Evolutionary conservation across 2,329 filamentous ascomycete species (phyloP), one percentile per base, ranked within the genome.

Genomic region (Zarea fungicola): DNA sequence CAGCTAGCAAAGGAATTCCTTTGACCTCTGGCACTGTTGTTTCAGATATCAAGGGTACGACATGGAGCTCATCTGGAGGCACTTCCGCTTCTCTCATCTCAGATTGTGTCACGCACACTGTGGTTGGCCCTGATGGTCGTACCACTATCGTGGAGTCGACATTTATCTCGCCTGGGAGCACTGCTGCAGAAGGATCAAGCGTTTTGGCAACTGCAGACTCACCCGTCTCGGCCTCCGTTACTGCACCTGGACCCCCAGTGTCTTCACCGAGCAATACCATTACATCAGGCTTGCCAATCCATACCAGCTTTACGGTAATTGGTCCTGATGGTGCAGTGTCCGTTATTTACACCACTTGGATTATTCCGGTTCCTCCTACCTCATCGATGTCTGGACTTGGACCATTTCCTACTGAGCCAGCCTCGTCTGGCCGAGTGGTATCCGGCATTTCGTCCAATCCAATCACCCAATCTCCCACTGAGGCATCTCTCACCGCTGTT

Each of bases 111-210:
- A 61, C 55, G 18, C 52, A 63, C 37, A 67, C 63, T 13, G 52
- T 66, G 36, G 55, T 60, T 32, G 65, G 65, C 3, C 31, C 60
- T n/a, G 56, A 68, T 51, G 65, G 64, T 6, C 51, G 58, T 31
- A 60, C 63, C 10, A 68, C 65, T 9, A 56, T 66, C 10, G 51
- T 68, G 18, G 61, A 68, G 32, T 67, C 65, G 8, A 64, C 61
- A 14, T 60, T 64, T 57, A 55, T 66, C 18, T 51, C 62, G 13
- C 56, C 62, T 41, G 43, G 5, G 31, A 49, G 18, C 35, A 54
- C 39, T 18, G 40, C 46, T 34, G 53, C 52, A 19, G 28, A 29
- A 31, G 21, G 34, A 9, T 43, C 47, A 10, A 16, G 5, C 8
- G 21, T 43, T 32, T 39, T 35, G 21, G 45, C 35, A 29, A 42